Base-by-base conservation (phyloP, 1,139 yeast genomes). In the Pichia sp. region DNA sequence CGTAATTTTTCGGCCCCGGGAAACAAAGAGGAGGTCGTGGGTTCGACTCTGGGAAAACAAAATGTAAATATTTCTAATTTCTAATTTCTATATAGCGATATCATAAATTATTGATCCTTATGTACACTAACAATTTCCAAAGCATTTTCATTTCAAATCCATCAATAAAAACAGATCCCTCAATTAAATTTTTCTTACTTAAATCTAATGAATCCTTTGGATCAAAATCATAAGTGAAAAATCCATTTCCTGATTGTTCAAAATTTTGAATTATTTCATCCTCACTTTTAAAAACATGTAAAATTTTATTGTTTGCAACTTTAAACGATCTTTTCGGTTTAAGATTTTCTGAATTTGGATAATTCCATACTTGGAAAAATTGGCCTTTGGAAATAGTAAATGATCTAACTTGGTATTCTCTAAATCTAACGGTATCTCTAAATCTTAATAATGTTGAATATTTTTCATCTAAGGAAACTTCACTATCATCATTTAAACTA, bases 81-180 rank as follows among this genome's bases (percentile, higher is more conserved):
- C 34, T 14, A 11, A 6, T 31, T 31, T 10, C 34, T 31, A 31
- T 14, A 13, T 13, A 31, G 7, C 5, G 16, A 19, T 6, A 8
- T 25, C 18, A 36, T 33, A 49, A 22, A 22, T 50, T 50, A 39
- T 51, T 51, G 25, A 42, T 41, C 10, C 53, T 36, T 8, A 52
- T 43, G 22, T 49, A 52, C 5, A 42, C 38, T 5, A 25, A 18
- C 7, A 52, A n/a, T 25, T 46, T 42, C 52, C 54, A 52, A 10
- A 49, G 19, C 28, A 28, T 39, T 30, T 33, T 46, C 52, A 52
- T 49, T 22, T 47, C 46, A 18, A 13, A 18, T 9, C 48, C 49
- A 43, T 45, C 48, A 13, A 52, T 39, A 41, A 49, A 33, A 5
- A 25, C 27, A 5, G 47, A 29, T 5, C 30, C 46, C 22, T 31